Evolutionary conservation across 306 rosid genomes (phyloP).

Genomic region (Medicago arabica): DNA sequence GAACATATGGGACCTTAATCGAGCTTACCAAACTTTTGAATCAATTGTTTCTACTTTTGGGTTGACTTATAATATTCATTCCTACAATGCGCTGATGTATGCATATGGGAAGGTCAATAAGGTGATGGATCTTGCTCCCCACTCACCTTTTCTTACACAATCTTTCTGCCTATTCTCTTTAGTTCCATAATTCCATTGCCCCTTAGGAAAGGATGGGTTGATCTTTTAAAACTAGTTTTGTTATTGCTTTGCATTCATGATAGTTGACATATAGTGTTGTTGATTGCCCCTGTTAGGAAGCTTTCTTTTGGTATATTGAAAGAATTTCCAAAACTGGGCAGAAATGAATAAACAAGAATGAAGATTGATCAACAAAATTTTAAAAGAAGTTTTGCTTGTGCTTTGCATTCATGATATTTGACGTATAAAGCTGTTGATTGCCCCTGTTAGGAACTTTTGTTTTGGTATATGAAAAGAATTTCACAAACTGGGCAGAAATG

Average conservation of each 20-base stretch:
- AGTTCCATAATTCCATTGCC: neutral
- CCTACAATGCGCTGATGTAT: conserved; percentile 78
- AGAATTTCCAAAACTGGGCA: too few relatives aligned
- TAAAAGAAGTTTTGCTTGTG: too few relatives aligned
- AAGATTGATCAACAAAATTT: too few relatives aligned
- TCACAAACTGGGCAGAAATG: too few relatives aligned
- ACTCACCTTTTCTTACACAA: conserved; percentile 12
- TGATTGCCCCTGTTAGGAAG: neutral
- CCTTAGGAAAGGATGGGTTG: conserved; percentile 11
- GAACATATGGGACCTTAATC: conserved; percentile 94
- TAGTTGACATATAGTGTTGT: conserved; percentile 17
- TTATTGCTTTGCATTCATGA: conserved; percentile 15
- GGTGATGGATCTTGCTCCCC: conserved; percentile 52
- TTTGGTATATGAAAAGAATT: too few relatives aligned
- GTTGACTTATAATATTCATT: conserved; percentile 86
- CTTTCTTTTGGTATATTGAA: too few relatives aligned
- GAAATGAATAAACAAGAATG: too few relatives aligned
- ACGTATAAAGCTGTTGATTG: too few relatives aligned
- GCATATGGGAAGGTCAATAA: conserved; percentile 94
- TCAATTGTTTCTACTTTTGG: conserved; percentile 83
- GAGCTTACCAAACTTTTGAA: conserved; percentile 97
- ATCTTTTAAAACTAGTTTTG: conserved; percentile 29
- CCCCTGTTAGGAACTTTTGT: too few relatives aligned
- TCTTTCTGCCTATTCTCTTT: neutral
- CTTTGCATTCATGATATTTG: too few relatives aligned